Percentiles rank a stretch among this genome's conserved stretches.
These are phyloP conservation scores for Nakaseomyces glabratus DNA, from an alignment of 1,139 yeast genomes.

Conservation along the genomic window DNA sequence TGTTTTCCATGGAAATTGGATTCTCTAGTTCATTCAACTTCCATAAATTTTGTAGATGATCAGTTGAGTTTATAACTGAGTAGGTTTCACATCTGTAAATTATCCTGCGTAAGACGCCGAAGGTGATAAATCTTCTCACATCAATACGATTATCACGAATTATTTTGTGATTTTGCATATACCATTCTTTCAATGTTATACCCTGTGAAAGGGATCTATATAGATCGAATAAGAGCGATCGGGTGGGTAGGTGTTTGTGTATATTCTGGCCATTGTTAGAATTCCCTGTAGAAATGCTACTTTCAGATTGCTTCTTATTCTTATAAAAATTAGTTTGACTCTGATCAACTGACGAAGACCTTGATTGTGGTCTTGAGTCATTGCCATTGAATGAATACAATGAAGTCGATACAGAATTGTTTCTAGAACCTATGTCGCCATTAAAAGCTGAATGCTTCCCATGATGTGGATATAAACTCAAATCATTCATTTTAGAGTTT, in stretches of 20 bases:
- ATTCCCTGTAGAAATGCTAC: conserved; percentile 18
- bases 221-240: conserved; percentile 58
- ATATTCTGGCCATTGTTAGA: conserved; percentile 14
- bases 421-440: background rate
- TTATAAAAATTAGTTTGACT: conserved; percentile 8
- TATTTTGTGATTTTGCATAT: conserved; percentile 48
- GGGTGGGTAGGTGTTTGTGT: conserved; percentile 45
- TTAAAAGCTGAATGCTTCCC: conserved; percentile 5
- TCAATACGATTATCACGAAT: conserved; percentile 64
- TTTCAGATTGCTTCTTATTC: conserved; percentile 17
- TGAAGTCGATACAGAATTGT: conserved; percentile 13
- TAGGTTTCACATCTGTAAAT: conserved; percentile 73
- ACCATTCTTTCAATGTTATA: conserved; percentile 75
- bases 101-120: conserved; percentile 75
- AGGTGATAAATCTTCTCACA: conserved; percentile 71
- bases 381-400: conserved; percentile 12
- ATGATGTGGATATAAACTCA: conserved; percentile 23
- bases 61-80: conserved; percentile 45
- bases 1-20: background rate
- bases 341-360: conserved; percentile 6
- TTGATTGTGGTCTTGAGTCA: conserved; percentile 7
- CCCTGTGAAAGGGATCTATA: conserved; percentile 78
- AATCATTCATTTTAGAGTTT: conserved; percentile 15
- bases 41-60: conserved; percentile 32
- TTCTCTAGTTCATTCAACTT: conserved; percentile 4